Conservation (phyloP, 371 early-diverging fungal genomes). For the Mortierella sp. region DNA sequence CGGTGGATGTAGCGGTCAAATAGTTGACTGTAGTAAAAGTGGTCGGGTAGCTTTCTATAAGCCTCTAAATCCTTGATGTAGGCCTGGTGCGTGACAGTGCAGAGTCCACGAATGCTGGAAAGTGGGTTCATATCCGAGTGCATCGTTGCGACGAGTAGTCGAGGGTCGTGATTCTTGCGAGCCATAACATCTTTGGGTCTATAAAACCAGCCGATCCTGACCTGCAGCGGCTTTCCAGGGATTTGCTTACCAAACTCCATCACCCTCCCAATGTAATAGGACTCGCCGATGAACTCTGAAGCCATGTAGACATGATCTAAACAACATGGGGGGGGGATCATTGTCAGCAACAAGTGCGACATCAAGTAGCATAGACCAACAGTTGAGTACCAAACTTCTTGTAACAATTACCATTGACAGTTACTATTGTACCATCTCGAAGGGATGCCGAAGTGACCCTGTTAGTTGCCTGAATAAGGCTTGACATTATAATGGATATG, state of each 20-base stretch:
- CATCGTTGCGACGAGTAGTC: slow-evolving; percentile 87
- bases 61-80: slow-evolving; percentile 72
- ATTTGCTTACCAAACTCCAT: slow-evolving; percentile 78
- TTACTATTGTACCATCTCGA: slow-evolving; percentile 40
- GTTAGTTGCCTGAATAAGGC: slow-evolving; percentile 18
- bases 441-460: slow-evolving; percentile 32
- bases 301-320: slow-evolving; percentile 83
- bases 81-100: slow-evolving; percentile 74
- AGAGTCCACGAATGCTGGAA: slow-evolving; percentile 83
- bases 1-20: slow-evolving; percentile 91
- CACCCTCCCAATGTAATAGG: slow-evolving; percentile 84
- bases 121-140: slow-evolving; percentile 89
- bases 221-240: slow-evolving; percentile 63
- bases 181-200: slow-evolving; percentile 81
- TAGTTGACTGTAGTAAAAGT: slow-evolving; percentile 86
- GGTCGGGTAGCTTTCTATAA: slow-evolving; percentile 68
- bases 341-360: not conserved
- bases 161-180: slow-evolving; percentile 75
- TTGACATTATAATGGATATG: slow-evolving; percentile 26
- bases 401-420: slow-evolving; percentile 36
- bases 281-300: slow-evolving; percentile 79
- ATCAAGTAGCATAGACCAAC: not conserved
- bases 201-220: slow-evolving; percentile 85
- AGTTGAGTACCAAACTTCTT: not conserved
- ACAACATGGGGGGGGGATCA: too few relatives aligned